Conservation (phyloP, 2,329 filamentous ascomycete genomes). For the Drechslerella stenobrocha region DNA sequence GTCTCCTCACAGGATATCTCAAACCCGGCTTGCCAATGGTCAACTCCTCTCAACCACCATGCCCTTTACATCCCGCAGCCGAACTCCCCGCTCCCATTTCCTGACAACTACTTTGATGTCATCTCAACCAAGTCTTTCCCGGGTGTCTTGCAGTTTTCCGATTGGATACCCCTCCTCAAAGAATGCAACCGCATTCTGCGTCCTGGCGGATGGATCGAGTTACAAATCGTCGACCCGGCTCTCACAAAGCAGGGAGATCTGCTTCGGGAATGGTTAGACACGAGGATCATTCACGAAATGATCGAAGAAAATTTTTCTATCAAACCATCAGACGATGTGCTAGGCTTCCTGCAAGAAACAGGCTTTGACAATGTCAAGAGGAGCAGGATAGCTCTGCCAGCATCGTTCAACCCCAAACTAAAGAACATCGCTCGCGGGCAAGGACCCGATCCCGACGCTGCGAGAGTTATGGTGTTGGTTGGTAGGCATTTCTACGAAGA, state of each 20-base stretch:
- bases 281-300: conserved; percentile 45
- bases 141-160: conserved; percentile 35
- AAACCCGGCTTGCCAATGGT: conserved; percentile 47
- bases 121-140: conserved; percentile 46
- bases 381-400: conserved; percentile 47
- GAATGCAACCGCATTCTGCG: conserved; percentile 48
- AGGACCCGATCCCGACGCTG: conserved; percentile 44
- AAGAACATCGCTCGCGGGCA: conserved; percentile 39
- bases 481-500: conserved; percentile 48
- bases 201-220: conserved; percentile 47
- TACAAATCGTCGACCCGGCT: conserved; percentile 46
- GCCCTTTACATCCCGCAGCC: conserved; percentile 36
- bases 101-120: conserved; percentile 48
- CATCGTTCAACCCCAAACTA: conserved; percentile 37
- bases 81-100: conserved; percentile 46
- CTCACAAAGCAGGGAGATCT: conserved; percentile 47
- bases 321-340: conserved; percentile 43
- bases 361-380: conserved; percentile 48
- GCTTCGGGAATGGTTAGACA: conserved; percentile 42
- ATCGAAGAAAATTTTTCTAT: conserved; percentile 41
- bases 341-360: conserved; percentile 43
- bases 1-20: conserved; percentile 44
- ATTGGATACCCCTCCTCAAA: conserved; percentile 39
- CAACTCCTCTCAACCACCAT: conserved; percentile 47
- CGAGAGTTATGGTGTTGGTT: conserved; percentile 47